These are phyloP conservation scores for Coccinonectria pachysandricola DNA, from an alignment of 2,329 filamentous ascomycete species.

Conservation along the genomic window DNA sequence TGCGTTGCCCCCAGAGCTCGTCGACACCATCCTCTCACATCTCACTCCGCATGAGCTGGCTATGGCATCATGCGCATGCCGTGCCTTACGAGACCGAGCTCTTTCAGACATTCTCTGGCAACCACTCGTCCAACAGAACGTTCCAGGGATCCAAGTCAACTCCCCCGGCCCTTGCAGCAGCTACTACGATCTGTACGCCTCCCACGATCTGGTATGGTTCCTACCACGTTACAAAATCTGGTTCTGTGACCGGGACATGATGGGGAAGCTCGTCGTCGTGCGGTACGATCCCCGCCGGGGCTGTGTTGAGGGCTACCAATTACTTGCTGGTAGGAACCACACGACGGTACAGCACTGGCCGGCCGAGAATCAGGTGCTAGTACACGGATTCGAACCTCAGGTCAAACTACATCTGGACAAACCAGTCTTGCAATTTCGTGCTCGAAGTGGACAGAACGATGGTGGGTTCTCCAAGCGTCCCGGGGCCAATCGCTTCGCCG, in stretches of 20 bases:
- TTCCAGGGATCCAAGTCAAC: slow-evolving; percentile 45
- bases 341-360: slow-evolving; percentile 54
- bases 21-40: slow-evolving; percentile 59
- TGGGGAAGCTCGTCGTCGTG: slow-evolving; percentile 65
- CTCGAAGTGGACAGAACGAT: slow-evolving; percentile 13
- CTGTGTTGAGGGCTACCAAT: slow-evolving; percentile 69
- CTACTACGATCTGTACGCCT: slow-evolving; percentile 62
- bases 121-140: slow-evolving; percentile 54
- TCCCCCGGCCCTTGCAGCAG: slow-evolving; percentile 48
- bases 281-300: slow-evolving; percentile 64
- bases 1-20: slow-evolving; percentile 61
- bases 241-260: slow-evolving; percentile 67
- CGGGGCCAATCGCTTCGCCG: slow-evolving; percentile 31
- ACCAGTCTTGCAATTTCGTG: slow-evolving; percentile 52
- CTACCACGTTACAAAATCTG: slow-evolving; percentile 70
- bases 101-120: slow-evolving; percentile 64
- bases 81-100: slow-evolving; percentile 46
- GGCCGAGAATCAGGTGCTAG: slow-evolving; percentile 52
- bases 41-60: slow-evolving; percentile 56
- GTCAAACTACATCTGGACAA: slow-evolving; percentile 65
- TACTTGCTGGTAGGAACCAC: slow-evolving; percentile 54
- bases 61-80: slow-evolving; percentile 50
- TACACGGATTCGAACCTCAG: slow-evolving; percentile 62
- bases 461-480: slow-evolving; percentile 11
- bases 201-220: slow-evolving; percentile 78